Evolutionary conservation across 768 basidiomycete genomes (phyloP).

Genomic region (Punctularia strigosozonata): DNA sequence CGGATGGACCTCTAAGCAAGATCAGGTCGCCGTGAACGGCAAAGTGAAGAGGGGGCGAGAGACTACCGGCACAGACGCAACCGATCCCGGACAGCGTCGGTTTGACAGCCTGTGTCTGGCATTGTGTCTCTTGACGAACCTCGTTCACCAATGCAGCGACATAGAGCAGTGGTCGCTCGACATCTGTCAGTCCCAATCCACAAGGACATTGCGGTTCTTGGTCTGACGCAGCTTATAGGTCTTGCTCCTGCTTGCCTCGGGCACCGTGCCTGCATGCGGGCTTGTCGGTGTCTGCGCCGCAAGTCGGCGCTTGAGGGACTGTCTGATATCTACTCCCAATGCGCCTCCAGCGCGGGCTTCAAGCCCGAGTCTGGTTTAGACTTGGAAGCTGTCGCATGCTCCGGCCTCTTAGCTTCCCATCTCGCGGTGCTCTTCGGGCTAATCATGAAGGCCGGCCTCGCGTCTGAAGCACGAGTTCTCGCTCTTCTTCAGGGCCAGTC

Average conservation of each 20-base stretch:
- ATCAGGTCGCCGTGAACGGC: slow-evolving; percentile 9
- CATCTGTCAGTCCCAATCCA: slow-evolving; percentile 31
- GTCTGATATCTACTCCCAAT: slow-evolving; percentile 32
- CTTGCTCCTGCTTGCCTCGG: slow-evolving; percentile 40
- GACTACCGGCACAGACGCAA: too few relatives aligned
- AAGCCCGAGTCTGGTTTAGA: slow-evolving; percentile 18
- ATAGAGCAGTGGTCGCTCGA: slow-evolving; percentile 34
- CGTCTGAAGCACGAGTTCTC: too few relatives aligned
- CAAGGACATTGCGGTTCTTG: slow-evolving; percentile 1
- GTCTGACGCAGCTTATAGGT: slow-evolving; percentile 19
- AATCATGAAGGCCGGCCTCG: too few relatives aligned
- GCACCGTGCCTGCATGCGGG: slow-evolving; percentile 33
- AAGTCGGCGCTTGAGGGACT: slow-evolving; percentile 40
- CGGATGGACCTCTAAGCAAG: slow-evolving; percentile 7
- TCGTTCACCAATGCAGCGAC: slow-evolving; percentile 48
- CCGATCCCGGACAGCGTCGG: too few relatives aligned
- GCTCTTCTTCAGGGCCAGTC: too few relatives aligned
- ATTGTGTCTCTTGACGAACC: slow-evolving; percentile 65
- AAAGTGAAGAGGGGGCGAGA: slow-evolving; percentile 10
- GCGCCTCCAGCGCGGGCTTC: slow-evolving; percentile 20
- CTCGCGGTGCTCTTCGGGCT: slow-evolving; percentile 63
- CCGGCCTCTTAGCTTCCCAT: slow-evolving; percentile 61
- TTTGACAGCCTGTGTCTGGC: slow-evolving; percentile 69
- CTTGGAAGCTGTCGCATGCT: too few relatives aligned
- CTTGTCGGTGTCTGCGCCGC: slow-evolving; percentile 40